phyloP scores from a whole-genome alignment of 805 yeast genomes.

The Metschnikowia borealis region DNA sequence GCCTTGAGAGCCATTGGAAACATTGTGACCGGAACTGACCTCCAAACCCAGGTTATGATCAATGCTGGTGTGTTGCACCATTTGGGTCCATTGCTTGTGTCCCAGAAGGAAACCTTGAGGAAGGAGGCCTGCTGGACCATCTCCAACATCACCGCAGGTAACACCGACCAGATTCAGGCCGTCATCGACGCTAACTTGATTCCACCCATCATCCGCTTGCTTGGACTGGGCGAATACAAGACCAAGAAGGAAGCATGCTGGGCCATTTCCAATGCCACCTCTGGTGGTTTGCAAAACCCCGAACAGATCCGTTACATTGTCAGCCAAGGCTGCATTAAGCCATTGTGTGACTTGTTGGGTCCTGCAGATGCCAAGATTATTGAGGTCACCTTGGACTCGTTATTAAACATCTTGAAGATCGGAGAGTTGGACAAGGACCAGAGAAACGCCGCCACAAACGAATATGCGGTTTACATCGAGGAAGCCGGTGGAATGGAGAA shows the following conservation, averaged over 20 bases:
- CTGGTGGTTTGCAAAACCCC: slow-evolving; percentile 89
- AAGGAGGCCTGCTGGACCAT: slow-evolving; percentile 99
- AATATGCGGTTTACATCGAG: slow-evolving; percentile 87
- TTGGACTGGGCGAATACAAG: slow-evolving; percentile 82
- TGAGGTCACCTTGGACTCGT: slow-evolving; percentile 92
- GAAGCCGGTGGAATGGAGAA: slow-evolving; percentile 99
- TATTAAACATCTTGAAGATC: slow-evolving; percentile 88
- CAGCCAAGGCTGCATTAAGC: slow-evolving; percentile 93
- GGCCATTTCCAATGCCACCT: slow-evolving; percentile 97
- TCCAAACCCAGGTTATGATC: slow-evolving; percentile 92
- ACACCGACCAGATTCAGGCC: slow-evolving; percentile 91
- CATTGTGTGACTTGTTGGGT: slow-evolving; percentile 85
- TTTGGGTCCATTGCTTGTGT: slow-evolving; percentile 69
- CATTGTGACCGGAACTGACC: slow-evolving; percentile 94
- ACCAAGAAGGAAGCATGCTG: slow-evolving; percentile 98
- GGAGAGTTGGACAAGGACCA: slow-evolving; percentile 91
- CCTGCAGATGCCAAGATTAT: slow-evolving; percentile 88
- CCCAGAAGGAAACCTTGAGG: slow-evolving; percentile 86
- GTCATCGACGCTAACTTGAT: slow-evolving; percentile 92
- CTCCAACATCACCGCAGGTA: slow-evolving; percentile 97
- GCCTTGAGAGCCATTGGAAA: slow-evolving; percentile 97
- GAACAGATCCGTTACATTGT: slow-evolving; percentile 93
- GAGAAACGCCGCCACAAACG: slow-evolving; percentile 64
- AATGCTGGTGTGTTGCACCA: slow-evolving; percentile 90
- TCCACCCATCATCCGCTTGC: slow-evolving; percentile 83